phyloP scores from a whole-genome alignment of 805 yeast species.

The Teunomyces lycoperdinae region DNA sequence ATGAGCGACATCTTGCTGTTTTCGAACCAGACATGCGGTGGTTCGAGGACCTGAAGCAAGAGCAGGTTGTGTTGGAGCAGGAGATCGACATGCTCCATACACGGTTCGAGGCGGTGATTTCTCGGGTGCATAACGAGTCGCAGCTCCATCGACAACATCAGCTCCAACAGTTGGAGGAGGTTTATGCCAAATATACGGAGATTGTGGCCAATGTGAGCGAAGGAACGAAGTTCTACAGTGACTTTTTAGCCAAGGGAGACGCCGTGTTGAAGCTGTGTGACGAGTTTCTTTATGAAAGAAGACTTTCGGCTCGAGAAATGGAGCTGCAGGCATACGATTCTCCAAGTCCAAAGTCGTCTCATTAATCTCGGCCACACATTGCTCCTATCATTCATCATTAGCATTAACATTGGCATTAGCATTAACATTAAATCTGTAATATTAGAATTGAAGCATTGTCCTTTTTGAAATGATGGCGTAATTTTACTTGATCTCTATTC shows the following conservation, averaged over 20 bases:
- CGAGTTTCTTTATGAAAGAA: conserved; percentile 47
- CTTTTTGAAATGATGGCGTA: too few relatives aligned
- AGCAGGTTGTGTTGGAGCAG: conserved; percentile 21
- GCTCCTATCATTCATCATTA: too few relatives aligned
- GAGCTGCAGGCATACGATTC: conserved; percentile 24
- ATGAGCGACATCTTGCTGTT: conserved; percentile 40
- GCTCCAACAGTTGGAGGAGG: conserved; percentile 50
- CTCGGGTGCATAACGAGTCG: conserved; percentile 13
- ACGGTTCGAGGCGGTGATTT: conserved; percentile 9
- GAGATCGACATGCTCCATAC: conserved; percentile 14
- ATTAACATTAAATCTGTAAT: too few relatives aligned
- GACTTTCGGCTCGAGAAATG: conserved; percentile 52
- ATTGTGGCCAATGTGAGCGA: conserved; percentile 59
- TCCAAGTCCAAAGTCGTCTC: conserved; percentile 4
- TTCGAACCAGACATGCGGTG: conserved; percentile 51
- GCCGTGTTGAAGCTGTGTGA: conserved; percentile 48
- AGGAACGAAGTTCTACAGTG: conserved; percentile 70
- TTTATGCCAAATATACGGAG: conserved; percentile 51
- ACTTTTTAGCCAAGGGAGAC: conserved; percentile 48
- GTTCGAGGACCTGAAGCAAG: conserved; percentile 36
- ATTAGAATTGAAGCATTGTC: too few relatives aligned
- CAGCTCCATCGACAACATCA: conserved; percentile 44
- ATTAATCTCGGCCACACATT: background rate
- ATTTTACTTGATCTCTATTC: too few relatives aligned
- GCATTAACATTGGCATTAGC: too few relatives aligned